phyloP scores from a whole-genome alignment of 164 flowering plant species.

The Macadamia tetraphylla region DNA sequence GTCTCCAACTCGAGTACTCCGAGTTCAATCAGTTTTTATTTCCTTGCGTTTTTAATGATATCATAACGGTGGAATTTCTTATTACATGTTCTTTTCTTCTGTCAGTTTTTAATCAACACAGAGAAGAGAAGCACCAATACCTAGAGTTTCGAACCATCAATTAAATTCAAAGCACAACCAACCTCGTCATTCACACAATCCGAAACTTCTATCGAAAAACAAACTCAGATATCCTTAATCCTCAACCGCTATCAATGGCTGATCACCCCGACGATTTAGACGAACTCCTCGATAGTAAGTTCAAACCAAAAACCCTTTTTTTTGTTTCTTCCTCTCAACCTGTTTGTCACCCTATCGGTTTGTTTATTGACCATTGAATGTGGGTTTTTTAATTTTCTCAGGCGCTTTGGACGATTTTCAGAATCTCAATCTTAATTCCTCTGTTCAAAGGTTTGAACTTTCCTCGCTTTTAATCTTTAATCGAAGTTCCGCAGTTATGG shows the following conservation, averaged over 20 bases:
- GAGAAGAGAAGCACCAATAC: no score
- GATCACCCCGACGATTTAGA: slow-evolving; percentile 66
- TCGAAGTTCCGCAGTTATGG: background rate
- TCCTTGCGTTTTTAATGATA: no score
- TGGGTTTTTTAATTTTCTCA: slow-evolving; percentile 19
- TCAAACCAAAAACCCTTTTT: slow-evolving; percentile 2
- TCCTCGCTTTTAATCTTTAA: background rate
- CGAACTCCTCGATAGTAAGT: slow-evolving; percentile 79
- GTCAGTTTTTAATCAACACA: no score
- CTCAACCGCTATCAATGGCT: slow-evolving; percentile 33
- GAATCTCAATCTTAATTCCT: slow-evolving; percentile 52
- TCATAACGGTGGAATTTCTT: no score
- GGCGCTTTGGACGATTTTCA: slow-evolving; percentile 92
- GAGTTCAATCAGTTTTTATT: no score
- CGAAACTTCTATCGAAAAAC: no score
- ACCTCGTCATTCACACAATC: no score
- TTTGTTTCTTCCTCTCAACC: background rate
- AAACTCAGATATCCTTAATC: background rate
- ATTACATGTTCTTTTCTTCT: no score
- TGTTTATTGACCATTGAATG: background rate
- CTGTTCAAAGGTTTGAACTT: slow-evolving; percentile 31
- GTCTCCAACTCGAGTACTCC: no score
- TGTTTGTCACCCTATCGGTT: background rate
- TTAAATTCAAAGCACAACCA: no score
- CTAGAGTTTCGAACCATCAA: no score